A percentile compares a stretch with the other conserved stretches of the same genome.
Conservation (phyloP, 2,329 filamentous ascomycete species). For the Cordyceps tenuipes region DNA sequence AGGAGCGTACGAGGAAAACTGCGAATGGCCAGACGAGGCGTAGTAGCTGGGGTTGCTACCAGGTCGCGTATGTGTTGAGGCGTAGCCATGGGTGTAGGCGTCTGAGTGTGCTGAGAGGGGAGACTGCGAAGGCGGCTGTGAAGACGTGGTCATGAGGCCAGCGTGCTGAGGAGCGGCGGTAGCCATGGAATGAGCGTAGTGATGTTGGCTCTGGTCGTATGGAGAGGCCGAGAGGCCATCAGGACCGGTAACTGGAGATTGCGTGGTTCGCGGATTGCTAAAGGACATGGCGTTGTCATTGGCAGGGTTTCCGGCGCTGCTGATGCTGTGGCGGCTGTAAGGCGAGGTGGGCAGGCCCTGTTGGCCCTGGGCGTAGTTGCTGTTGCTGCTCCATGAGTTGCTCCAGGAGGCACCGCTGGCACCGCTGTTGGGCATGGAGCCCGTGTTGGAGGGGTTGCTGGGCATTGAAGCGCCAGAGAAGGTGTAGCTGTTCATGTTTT, state of each 20-base stretch:
- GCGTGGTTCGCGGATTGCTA: conserved; percentile 25
- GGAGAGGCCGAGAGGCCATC: conserved; percentile 59
- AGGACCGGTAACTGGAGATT: conserved; percentile 43
- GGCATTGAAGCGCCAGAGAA: conserved; percentile 30
- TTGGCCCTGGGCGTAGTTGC: conserved; percentile 11
- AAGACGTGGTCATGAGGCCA: conserved; percentile 10
- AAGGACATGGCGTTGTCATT: conserved; percentile 36
- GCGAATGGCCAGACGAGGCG: conserved; percentile 39
- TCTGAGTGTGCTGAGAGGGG: not conserved
- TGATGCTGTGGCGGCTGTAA: conserved; percentile 22
- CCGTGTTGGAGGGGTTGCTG: not conserved
- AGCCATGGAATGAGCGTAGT: conserved; percentile 32
- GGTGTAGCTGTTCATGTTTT: conserved; percentile 44
- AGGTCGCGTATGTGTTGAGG: conserved; percentile 36
- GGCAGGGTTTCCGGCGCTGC: not conserved
- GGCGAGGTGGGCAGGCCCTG: conserved; percentile 21
- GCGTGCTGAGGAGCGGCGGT: conserved; percentile 5
- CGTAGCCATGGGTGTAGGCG: conserved; percentile 30
- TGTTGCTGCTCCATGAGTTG: not conserved
- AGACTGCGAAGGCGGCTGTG: conserved; percentile 29
- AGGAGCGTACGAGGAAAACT: conserved; percentile 36
- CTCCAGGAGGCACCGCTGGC: conserved; percentile 14
- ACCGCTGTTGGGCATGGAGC: not conserved
- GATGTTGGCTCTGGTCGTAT: conserved; percentile 56
- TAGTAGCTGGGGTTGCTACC: conserved; percentile 56